A percentile compares a stretch with the other conserved stretches of the same genome.
Evolutionary conservation across 2,329 filamentous ascomycete species (phyloP).

Genomic region (Tolypocladium tropicale): DNA sequence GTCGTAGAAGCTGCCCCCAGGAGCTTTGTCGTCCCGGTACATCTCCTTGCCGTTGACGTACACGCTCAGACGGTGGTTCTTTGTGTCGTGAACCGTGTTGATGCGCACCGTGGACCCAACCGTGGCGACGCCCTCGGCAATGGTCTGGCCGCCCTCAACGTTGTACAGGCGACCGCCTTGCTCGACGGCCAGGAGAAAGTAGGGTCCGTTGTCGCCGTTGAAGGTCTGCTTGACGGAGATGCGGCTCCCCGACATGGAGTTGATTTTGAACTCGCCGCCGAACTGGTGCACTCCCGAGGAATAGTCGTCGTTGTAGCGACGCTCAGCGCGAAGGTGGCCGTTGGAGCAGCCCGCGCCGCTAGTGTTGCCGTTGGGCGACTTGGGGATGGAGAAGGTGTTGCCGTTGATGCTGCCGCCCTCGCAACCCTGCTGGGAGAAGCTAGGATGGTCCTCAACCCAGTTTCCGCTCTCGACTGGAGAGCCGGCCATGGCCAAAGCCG

Average conservation of each 20-base stretch:
- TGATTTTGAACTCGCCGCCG: slow-evolving; percentile 12
- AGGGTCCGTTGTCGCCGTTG: slow-evolving; percentile 10
- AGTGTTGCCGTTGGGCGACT: slow-evolving; percentile 8
- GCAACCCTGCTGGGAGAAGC: slow-evolving; percentile 6
- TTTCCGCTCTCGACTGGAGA: slow-evolving; percentile 8
- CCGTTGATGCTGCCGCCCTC: slow-evolving; percentile 9
- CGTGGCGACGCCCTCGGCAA: slow-evolving; percentile 8
- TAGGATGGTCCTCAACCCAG: slow-evolving; percentile 5
- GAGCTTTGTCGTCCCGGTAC: slow-evolving; percentile 9
- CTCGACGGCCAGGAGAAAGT: slow-evolving; percentile 11
- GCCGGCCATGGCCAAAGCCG: slow-evolving; percentile 4
- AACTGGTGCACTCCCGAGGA: slow-evolving; percentile 11
- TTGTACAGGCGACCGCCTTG: slow-evolving; percentile 9
- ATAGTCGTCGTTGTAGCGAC: slow-evolving; percentile 11
- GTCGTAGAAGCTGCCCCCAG: slow-evolving; percentile 14
- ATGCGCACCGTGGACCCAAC: slow-evolving; percentile 10
- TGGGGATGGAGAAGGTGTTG: slow-evolving; percentile 8
- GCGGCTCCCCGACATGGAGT: slow-evolving; percentile 10
- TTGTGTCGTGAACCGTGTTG: slow-evolving; percentile 13
- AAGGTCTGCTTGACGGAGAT: slow-evolving; percentile 15
- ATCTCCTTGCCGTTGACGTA: slow-evolving; percentile 13
- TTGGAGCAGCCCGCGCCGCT: slow-evolving; percentile 11
- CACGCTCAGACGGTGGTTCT: slow-evolving; percentile 8
- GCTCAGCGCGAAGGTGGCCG: slow-evolving; percentile 12
- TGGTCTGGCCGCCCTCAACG: slow-evolving; percentile 10